Evolutionary conservation across 2,329 filamentous ascomycete species (phyloP).

Genomic region (Arthroderma sp.): DNA sequence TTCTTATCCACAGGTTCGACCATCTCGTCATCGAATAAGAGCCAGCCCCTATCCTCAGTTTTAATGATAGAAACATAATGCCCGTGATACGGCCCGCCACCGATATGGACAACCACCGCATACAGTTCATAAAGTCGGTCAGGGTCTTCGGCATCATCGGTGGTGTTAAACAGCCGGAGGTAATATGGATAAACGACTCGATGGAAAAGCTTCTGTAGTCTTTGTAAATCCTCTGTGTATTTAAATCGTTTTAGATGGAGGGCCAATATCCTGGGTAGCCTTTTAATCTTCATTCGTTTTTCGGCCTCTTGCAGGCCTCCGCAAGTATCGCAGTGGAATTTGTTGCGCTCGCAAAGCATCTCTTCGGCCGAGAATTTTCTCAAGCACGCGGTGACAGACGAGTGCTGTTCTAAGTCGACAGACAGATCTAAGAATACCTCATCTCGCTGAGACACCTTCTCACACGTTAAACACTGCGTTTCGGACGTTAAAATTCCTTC

Average conservation of each 20-base stretch:
- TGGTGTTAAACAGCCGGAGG: slow-evolving; percentile 92
- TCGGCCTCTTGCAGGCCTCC: slow-evolving; percentile 94
- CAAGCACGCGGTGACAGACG: slow-evolving; percentile 88
- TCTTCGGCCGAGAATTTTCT: slow-evolving; percentile 95
- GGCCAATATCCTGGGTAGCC: slow-evolving; percentile 77
- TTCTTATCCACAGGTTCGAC: slow-evolving; percentile 95
- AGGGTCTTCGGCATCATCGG: slow-evolving; percentile 83
- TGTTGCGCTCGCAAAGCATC: slow-evolving; percentile 96
- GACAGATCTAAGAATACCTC: slow-evolving; percentile 93
- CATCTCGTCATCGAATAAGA: slow-evolving; percentile 96
- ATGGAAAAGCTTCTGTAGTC: slow-evolving; percentile 91
- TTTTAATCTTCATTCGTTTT: slow-evolving; percentile 98
- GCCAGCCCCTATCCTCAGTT: slow-evolving; percentile 87
- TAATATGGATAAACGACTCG: slow-evolving; percentile 95
- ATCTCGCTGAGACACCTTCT: slow-evolving; percentile 86
- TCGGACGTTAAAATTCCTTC: slow-evolving; percentile 91
- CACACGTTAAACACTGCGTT: slow-evolving; percentile 90
- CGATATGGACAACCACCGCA: slow-evolving; percentile 93
- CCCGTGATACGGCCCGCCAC: slow-evolving; percentile 89
- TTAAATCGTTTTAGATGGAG: slow-evolving; percentile 95
- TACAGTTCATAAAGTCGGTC: slow-evolving; percentile 94
- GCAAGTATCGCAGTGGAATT: slow-evolving; percentile 96
- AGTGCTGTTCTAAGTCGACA: slow-evolving; percentile 88
- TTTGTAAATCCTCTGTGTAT: slow-evolving; percentile 89
- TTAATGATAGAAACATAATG: slow-evolving; percentile 98